Percentiles rank a stretch among this genome's conserved stretches.
Evolutionary conservation across 176 grass and related monocot genomes (phyloP).

Genomic region (Microstegium vimineum): DNA sequence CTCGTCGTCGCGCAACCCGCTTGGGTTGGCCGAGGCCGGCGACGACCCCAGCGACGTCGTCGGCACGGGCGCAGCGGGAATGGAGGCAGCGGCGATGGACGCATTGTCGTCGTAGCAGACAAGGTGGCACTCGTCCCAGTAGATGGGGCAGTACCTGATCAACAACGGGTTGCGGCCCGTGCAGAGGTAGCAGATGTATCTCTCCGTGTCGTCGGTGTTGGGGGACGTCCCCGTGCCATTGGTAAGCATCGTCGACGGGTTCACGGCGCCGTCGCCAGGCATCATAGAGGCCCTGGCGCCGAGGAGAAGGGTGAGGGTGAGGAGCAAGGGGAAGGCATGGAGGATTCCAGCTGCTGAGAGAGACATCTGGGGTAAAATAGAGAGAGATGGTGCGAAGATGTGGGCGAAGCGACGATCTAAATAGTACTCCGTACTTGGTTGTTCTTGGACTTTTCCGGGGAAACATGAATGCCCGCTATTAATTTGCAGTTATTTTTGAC

Average conservation of each 20-base stretch:
- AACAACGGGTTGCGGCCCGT: slow-evolving; percentile 25
- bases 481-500: neutral
- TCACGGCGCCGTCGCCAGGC: neutral
- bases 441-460: neutral
- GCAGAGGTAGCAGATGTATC: slow-evolving; percentile 47
- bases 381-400: neutral
- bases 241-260: neutral
- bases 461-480: neutral
- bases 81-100: neutral
- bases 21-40: neutral
- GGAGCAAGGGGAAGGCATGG: neutral
- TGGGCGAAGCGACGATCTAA: neutral
- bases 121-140: slow-evolving; percentile 34
- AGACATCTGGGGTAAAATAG: neutral
- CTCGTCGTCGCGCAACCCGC: neutral
- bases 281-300: neutral
- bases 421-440: neutral
- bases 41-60: neutral
- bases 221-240: neutral
- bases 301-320: neutral
- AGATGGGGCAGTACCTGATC: slow-evolving; percentile 32
- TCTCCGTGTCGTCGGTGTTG: neutral
- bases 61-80: neutral
- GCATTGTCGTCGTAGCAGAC: neutral
- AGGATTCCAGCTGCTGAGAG: neutral